Evolutionary conservation across 495 filamentous ascomycete species (phyloP).

Genomic region (Penicillium turbatum): DNA sequence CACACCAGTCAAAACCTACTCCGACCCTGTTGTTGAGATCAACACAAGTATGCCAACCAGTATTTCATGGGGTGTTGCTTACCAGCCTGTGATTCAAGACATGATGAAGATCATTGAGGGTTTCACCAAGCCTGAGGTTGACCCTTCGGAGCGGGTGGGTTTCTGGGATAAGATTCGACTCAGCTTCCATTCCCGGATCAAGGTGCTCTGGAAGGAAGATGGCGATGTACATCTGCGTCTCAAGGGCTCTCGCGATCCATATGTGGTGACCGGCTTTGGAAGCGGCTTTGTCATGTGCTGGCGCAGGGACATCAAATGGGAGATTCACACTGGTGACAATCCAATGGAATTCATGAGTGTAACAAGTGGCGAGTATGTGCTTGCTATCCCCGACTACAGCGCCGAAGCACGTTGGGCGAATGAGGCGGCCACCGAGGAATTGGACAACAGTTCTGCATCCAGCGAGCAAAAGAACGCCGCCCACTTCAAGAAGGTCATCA

Average conservation of each 20-base stretch:
- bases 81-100: conserved; percentile 97
- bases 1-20: conserved; percentile 94
- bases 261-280: conserved; percentile 85
- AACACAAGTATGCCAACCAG: conserved; percentile 87
- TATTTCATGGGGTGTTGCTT: conserved; percentile 95
- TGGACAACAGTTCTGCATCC: conserved; percentile 58
- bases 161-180: conserved; percentile 99
- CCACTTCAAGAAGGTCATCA: conserved; percentile 92
- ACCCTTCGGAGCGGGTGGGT: conserved; percentile 87
- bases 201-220: conserved; percentile 85
- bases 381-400: conserved; percentile 91
- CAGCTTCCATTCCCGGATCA: conserved; percentile 88
- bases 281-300: conserved; percentile 97
- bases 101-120: conserved; percentile 99
- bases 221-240: conserved; percentile 93
- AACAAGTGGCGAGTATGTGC: conserved; percentile 86
- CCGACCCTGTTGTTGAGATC: conserved; percentile 84
- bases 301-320: conserved; percentile 87
- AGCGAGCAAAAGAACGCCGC: conserved; percentile 67
- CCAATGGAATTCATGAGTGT: conserved; percentile 93
- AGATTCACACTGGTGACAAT: conserved; percentile 74
- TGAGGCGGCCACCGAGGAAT: conserved; percentile 51
- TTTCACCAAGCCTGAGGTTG: conserved; percentile 91
- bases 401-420: conserved; percentile 71
- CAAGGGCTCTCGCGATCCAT: conserved; percentile 90